Percentiles rank a stretch among this genome's conserved stretches.
phyloP scores from a whole-genome alignment of 1,139 yeast species.

The Geotrichum carabidarum region DNA sequence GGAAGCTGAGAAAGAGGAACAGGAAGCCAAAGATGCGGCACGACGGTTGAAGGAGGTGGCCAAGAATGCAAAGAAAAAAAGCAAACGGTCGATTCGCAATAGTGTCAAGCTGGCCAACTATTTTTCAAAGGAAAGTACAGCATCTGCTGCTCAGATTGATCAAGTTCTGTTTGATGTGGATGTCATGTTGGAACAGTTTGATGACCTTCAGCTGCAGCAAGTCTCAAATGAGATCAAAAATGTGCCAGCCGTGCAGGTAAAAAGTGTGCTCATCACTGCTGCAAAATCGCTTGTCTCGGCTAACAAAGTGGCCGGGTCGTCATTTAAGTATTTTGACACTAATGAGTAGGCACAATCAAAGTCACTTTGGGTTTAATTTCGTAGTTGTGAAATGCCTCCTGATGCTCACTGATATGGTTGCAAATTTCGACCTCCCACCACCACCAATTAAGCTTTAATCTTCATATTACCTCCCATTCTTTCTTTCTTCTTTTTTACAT shows the following conservation, averaged over 20 bases:
- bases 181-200: slow-evolving; percentile 68
- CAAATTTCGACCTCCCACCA: too few relatives aligned
- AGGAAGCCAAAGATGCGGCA: slow-evolving; percentile 54
- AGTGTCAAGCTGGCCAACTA: slow-evolving; percentile 78
- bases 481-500: too few relatives aligned
- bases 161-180: slow-evolving; percentile 58
- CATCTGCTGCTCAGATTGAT: slow-evolving; percentile 56
- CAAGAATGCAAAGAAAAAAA: slow-evolving; percentile 94
- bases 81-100: slow-evolving; percentile 84
- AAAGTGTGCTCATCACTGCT: slow-evolving; percentile 44
- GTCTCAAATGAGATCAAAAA: slow-evolving; percentile 56
- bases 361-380: too few relatives aligned
- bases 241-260: slow-evolving; percentile 46
- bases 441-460: background rate
- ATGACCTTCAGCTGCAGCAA: slow-evolving; percentile 66
- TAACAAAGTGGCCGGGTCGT: slow-evolving; percentile 36
- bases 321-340: slow-evolving; percentile 16
- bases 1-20: slow-evolving; percentile 63
- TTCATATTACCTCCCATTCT: too few relatives aligned
- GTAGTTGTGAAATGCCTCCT: too few relatives aligned
- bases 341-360: background rate
- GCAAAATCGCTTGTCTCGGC: slow-evolving; percentile 43
- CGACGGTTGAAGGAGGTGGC: slow-evolving; percentile 98
- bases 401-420: too few relatives aligned
- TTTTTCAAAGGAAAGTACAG: slow-evolving; percentile 53